Evolutionary conservation across 371 early-diverging fungal species (phyloP), one percentile per base, ranked within the genome.

Genomic region (Mucor sp.): DNA sequence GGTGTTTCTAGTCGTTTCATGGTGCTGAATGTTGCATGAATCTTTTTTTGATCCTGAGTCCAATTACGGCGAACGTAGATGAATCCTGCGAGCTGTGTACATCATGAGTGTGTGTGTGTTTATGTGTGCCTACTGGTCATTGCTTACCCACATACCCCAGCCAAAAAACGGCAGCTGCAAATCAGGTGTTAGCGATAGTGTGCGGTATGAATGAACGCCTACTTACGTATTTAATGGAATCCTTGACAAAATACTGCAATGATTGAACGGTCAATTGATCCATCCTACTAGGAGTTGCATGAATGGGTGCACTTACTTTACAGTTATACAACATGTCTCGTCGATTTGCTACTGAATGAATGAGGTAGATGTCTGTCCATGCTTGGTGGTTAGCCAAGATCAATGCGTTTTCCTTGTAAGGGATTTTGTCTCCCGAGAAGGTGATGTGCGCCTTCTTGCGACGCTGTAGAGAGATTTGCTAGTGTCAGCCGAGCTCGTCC

Each of bases 191-290:
- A 32, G 23, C 33, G 48, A 0, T 2, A 11, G 7, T 8, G 12
- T 23, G 2, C 4, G 4, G 2, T 25, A 21, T 12, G 8, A 9
- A 23, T 4, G 4, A 6, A n/a, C 48, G 12, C 1, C 1, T 2
- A 57, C 62, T 75, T 79, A 88, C 89, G 75, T 81, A 90, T 85
- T 91, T 90, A 23, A 91, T 47, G 2, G 86, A 86, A 70, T 90
- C 89, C 68, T 92, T 92, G 23, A 88, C 86, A 84, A 92, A 92
- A 74, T 91, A 92, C 87, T 91, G 68, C 21, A 2, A 25, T 32
- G 21, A 35, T 3, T 47, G 57, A 50, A 39, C 19, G 3, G 25
- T 43, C 7, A 50, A 21, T 21, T 17, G 19, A 21, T 9, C 9
- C 48, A 11, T 8, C 6, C 15, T n/a, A 44, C 1, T 44, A 2